Conservation (phyloP, 257 asterid genomes). For the Solanum tarijense region DNA sequence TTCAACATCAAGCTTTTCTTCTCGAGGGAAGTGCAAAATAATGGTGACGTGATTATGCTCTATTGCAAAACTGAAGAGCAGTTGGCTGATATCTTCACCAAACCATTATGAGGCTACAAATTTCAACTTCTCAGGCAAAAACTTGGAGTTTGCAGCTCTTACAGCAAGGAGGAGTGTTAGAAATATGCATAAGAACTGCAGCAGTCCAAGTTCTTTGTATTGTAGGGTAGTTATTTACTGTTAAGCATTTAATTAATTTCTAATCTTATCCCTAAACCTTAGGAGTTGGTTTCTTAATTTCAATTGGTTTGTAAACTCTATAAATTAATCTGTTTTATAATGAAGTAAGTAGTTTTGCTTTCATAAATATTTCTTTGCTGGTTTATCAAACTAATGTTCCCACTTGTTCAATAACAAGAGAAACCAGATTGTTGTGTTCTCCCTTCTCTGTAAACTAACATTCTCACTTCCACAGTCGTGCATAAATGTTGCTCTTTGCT, state of each 20-base stretch:
- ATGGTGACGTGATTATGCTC: background rate
- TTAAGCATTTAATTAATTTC: background rate
- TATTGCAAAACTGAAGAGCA: background rate
- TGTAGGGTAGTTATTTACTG: background rate
- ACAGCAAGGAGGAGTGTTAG: background rate
- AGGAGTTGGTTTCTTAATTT: background rate
- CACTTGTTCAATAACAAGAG: background rate
- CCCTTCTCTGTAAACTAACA: background rate
- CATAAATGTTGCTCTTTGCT: slow-evolving; percentile 72
- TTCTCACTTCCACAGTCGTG: slow-evolving; percentile 40
- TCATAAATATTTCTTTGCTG: background rate
- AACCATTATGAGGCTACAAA: too few relatives aligned
- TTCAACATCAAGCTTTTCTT: background rate
- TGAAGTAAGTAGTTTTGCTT: background rate
- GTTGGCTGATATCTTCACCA: too few relatives aligned
- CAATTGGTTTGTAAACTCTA: background rate
- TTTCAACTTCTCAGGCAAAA: too few relatives aligned
- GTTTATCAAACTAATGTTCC: background rate
- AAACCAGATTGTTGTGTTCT: background rate
- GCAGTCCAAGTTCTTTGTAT: background rate
- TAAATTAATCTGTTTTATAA: background rate
- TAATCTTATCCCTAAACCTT: background rate
- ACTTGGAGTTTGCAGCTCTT: too few relatives aligned
- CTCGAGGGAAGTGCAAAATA: background rate
- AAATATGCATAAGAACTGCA: background rate